Evolutionary conservation across 2,329 filamentous ascomycete species (phyloP).

Genomic region (Aspergillus sp.): DNA sequence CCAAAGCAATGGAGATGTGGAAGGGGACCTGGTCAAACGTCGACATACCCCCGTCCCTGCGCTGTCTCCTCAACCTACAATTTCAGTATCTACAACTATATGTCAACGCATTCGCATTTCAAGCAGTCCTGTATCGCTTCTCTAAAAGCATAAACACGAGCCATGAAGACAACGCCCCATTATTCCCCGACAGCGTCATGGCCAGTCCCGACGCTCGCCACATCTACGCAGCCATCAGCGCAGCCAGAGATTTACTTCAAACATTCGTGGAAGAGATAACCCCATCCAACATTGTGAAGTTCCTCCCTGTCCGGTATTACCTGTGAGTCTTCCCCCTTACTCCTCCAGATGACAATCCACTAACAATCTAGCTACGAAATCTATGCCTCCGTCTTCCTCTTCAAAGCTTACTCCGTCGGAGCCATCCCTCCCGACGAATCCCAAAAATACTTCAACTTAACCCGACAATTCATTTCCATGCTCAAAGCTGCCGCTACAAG

Average conservation of each 20-base stretch:
- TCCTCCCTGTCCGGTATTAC: constrained; percentile 17
- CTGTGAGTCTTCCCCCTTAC: constrained; percentile 8
- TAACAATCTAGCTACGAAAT: constrained; percentile 11
- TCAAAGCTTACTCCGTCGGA: constrained; percentile 15
- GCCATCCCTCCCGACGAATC: constrained; percentile 3
- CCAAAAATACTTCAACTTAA: constrained; percentile 2
- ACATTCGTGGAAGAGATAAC: constrained; percentile 6
- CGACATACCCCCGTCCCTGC: neutral
- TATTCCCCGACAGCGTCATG: constrained; percentile 22
- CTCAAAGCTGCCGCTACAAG: constrained; percentile 11
- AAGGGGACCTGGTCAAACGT: neutral
- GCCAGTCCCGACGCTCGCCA: constrained; percentile 19
- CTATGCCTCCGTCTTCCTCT: constrained; percentile 18
- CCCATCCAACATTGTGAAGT: constrained; percentile 6
- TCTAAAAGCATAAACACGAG: neutral
- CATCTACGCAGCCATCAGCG: constrained; percentile 19
- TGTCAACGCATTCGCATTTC: constrained; percentile 20
- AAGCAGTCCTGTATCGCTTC: constrained; percentile 14
- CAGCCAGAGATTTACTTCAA: constrained; percentile 17
- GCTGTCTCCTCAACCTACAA: neutral
- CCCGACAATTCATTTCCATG: constrained; percentile 10
- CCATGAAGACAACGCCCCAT: neutral
- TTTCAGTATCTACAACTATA: constrained; percentile 19
- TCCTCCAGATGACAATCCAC: too few species aligned
- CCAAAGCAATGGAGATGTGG: constrained; percentile 9